These are phyloP conservation scores for Multifurca ochricompacta DNA, from an alignment of 768 basidiomycete species.

Conservation along the genomic window DNA sequence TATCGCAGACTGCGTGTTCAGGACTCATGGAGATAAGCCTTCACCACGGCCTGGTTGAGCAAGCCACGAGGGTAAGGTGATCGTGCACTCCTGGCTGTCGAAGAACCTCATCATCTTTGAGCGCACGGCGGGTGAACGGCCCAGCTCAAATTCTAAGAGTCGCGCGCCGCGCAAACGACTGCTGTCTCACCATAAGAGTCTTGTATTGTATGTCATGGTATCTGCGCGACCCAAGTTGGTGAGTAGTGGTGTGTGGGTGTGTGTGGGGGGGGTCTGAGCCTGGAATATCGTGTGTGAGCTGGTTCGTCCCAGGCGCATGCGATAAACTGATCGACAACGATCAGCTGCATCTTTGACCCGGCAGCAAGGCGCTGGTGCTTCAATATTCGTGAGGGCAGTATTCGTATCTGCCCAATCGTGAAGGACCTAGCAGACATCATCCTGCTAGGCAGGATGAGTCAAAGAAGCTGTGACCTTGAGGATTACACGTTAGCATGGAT, in stretches of 20 bases:
- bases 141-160: not conserved
- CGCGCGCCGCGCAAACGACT: too few species aligned
- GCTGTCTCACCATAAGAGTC: constrained; percentile 17
- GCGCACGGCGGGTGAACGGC: too few species aligned
- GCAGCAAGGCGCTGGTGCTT: constrained; percentile 12
- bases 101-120: not conserved
- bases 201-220: constrained; percentile 16
- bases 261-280: constrained; percentile 12
- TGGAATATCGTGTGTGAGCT: constrained; percentile 8
- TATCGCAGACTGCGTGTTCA: not conserved
- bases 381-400: constrained; percentile 17
- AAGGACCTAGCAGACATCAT: not conserved
- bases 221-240: constrained; percentile 22
- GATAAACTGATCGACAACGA: constrained; percentile 25
- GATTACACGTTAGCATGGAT: not conserved
- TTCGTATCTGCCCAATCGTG: constrained; percentile 28
- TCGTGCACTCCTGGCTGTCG: constrained; percentile 1
- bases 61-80: not conserved
- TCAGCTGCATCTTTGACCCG: constrained; percentile 21
- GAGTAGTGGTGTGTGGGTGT: constrained; percentile 22
- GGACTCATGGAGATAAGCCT: not conserved
- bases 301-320: constrained; percentile 23
- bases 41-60: not conserved
- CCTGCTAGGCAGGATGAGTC: not conserved
- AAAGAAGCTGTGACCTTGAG: not conserved